Percentiles rank a stretch among this genome's conserved stretches.
These are phyloP conservation scores for Syzygium grande DNA, from an alignment of 345 rosid species.

Conservation along the genomic window DNA sequence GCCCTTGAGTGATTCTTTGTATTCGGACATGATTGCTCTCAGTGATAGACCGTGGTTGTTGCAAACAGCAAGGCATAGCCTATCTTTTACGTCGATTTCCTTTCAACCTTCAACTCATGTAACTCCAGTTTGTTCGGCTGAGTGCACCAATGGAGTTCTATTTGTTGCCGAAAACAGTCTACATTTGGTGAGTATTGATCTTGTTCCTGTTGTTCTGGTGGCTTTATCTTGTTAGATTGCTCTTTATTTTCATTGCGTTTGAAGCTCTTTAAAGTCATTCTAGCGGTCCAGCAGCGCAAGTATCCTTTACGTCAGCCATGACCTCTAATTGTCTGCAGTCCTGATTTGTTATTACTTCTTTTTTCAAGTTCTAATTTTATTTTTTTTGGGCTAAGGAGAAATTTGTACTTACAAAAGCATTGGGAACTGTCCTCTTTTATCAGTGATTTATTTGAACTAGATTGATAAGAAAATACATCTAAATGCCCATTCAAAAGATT, in stretches of 20 bases:
- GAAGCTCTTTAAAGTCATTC: background rate
- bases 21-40: slow-evolving; percentile 81
- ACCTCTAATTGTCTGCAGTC: background rate
- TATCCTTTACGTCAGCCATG: background rate
- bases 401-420: background rate
- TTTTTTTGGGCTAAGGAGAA: background rate
- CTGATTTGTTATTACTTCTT: background rate
- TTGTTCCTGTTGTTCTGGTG: background rate
- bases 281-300: background rate
- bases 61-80: slow-evolving; percentile 89
- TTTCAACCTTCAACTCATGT: slow-evolving; percentile 97
- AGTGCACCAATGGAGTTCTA: slow-evolving; percentile 87
- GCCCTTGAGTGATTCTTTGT: slow-evolving; percentile 70
- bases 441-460: background rate
- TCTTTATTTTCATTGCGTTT: background rate
- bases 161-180: slow-evolving; percentile 93
- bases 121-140: slow-evolving; percentile 83
- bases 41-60: slow-evolving; percentile 97
- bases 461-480: background rate
- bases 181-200: slow-evolving; percentile 60
- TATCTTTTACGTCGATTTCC: slow-evolving; percentile 80
- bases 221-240: background rate
- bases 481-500: background rate
- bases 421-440: background rate
- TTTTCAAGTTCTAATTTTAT: background rate